phyloP scores from a whole-genome alignment of 1,284 basidiomycete genomes.

The Athelia psychrophila region DNA sequence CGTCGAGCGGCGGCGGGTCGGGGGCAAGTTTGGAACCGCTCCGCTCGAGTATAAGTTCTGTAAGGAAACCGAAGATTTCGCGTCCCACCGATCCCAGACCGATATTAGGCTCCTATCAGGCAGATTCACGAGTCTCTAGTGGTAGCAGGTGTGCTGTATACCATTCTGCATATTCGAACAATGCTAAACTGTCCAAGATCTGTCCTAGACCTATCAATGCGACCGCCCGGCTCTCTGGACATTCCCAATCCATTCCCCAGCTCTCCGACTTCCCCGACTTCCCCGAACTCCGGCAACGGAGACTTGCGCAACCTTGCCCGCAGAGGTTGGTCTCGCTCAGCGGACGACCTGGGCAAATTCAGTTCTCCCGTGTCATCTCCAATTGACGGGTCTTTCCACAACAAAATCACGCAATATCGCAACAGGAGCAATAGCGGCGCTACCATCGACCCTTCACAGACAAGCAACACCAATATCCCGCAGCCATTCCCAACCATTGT shows the following conservation, averaged over 20 bases:
- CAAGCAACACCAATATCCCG: conserved; percentile 26
- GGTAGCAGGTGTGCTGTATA: conserved; percentile 45
- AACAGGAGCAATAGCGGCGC: conserved; percentile 40
- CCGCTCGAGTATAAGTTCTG: conserved; percentile 50
- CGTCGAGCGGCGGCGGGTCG: conserved; percentile 32
- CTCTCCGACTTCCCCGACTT: conserved; percentile 34
- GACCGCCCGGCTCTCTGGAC: conserved; percentile 47
- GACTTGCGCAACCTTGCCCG: conserved; percentile 67
- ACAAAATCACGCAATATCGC: conserved; percentile 61
- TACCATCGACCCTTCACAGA: conserved; percentile 21
- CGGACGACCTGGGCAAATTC: conserved; percentile 69
- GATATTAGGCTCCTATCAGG: conserved; percentile 49
- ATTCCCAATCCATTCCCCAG: conserved; percentile 33
- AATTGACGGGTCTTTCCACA: conserved; percentile 51
- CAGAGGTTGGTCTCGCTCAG: conserved; percentile 75
- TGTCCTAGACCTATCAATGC: conserved; percentile 59
- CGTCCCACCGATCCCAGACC: conserved; percentile 78
- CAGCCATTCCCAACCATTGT: conserved; percentile 47
- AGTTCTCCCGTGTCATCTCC: conserved; percentile 41
- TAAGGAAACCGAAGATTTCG: conserved; percentile 76
- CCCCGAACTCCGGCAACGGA: conserved; percentile 40
- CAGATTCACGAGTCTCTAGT: conserved; percentile 28
- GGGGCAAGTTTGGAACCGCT: conserved; percentile 38
- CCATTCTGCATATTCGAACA: neutral
- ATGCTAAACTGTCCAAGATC: conserved; percentile 40